Conservation (phyloP, 2,329 filamentous ascomycete species). For the Aspergillus ustus region DNA sequence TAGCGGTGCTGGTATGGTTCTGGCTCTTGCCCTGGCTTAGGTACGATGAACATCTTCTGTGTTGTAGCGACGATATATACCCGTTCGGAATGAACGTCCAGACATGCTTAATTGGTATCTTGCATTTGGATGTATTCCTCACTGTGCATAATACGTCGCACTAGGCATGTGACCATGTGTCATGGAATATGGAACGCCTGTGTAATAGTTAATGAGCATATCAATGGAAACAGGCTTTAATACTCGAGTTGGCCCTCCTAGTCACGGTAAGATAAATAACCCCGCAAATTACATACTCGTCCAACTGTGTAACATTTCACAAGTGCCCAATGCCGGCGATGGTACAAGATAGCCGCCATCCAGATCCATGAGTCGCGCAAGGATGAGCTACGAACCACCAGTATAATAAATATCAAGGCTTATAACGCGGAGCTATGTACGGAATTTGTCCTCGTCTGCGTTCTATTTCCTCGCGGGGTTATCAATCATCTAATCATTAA, state of each 20-base stretch:
- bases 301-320: neutral
- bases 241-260: neutral
- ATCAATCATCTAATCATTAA: neutral
- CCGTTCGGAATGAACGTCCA: neutral
- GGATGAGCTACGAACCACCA: neutral
- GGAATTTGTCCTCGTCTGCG: neutral
- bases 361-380: neutral
- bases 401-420: neutral
- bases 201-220: neutral
- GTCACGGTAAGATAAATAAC: neutral
- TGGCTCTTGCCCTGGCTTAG: slow-evolving; percentile 34
- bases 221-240: neutral
- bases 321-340: neutral
- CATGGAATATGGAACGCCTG: neutral
- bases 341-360: neutral
- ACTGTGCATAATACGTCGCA: neutral
- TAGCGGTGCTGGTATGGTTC: slow-evolving; percentile 31
- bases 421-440: neutral
- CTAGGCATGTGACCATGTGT: neutral
- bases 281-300: neutral
- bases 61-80: neutral
- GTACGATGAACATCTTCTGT: neutral
- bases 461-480: neutral
- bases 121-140: neutral
- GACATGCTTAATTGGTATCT: neutral